These are phyloP conservation scores for Beauveria australis DNA, from an alignment of 2,329 filamentous ascomycete genomes.

Conservation along the genomic window DNA sequence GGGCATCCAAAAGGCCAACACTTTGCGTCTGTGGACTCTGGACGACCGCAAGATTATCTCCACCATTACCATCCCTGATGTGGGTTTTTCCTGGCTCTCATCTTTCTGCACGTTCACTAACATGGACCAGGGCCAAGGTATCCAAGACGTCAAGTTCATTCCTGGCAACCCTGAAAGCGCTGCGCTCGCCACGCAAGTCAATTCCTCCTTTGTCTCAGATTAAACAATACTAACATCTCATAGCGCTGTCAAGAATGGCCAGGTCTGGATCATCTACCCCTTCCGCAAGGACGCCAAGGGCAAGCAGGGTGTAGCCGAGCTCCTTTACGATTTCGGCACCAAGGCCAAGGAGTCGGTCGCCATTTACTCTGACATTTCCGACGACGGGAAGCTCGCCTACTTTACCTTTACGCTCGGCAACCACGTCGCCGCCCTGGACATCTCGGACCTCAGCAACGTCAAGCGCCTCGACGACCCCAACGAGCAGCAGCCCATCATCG, in stretches of 20 bases:
- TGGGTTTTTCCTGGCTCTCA: constrained; percentile 18
- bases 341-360: constrained; percentile 47
- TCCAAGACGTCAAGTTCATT: constrained; percentile 60
- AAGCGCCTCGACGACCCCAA: constrained; percentile 54
- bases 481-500: constrained; percentile 49
- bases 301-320: constrained; percentile 48
- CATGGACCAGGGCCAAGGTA: constrained; percentile 39
- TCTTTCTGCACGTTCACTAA: not conserved
- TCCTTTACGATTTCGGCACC: constrained; percentile 49
- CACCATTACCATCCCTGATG: constrained; percentile 52
- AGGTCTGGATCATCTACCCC: constrained; percentile 60
- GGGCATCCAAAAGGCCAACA: constrained; percentile 47
- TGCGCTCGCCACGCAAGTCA: constrained; percentile 42
- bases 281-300: constrained; percentile 46
- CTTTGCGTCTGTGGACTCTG: constrained; percentile 52
- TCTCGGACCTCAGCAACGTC: constrained; percentile 50
- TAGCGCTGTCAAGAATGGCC: constrained; percentile 46
- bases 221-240: not conserved
- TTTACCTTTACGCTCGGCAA: constrained; percentile 53
- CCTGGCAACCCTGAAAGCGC: constrained; percentile 50
- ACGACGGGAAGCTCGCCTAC: constrained; percentile 51
- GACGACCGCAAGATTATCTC: constrained; percentile 44
- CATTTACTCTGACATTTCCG: constrained; percentile 53
- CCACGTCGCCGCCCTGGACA: constrained; percentile 54
- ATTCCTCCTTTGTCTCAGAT: no score